Conservation (phyloP, 805 yeast species). For the Kazachstania viticola region DNA sequence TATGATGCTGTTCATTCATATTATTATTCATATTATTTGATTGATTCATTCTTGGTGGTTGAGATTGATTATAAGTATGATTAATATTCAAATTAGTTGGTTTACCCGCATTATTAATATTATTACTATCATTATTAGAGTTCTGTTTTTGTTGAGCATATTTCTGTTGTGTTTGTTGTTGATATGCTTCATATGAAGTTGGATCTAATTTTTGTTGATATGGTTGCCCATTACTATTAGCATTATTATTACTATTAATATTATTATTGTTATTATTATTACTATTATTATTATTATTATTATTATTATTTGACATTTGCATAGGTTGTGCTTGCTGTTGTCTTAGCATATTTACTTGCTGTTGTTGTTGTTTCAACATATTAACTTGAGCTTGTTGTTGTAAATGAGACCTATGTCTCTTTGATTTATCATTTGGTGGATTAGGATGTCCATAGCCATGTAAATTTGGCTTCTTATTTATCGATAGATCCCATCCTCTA, state of each 20-base stretch:
- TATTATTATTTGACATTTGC: conserved; percentile 5
- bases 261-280: conserved; percentile 9
- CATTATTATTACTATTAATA: conserved; percentile 5
- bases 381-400: conserved; percentile 3
- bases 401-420: conserved; percentile 11
- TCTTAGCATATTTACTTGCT: conserved; percentile 18
- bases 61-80: no score
- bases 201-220: conserved; percentile 30
- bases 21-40: no score
- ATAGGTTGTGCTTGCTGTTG: conserved; percentile 18
- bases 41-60: no score
- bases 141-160: conserved; percentile 25
- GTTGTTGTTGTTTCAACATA: conserved; percentile 15
- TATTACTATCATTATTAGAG: no score
- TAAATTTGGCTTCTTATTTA: conserved; percentile 83
- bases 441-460: conserved; percentile 96
- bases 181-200: conserved; percentile 30
- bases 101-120: no score
- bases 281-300: conserved; percentile 3
- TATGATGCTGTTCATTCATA: conserved; percentile 4
- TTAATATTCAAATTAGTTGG: no score
- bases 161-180: conserved; percentile 28
- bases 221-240: no score
- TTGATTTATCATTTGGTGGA: conserved; percentile 47
- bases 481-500: conserved; percentile 86